Conservation (phyloP, 352 stramenopile species). For the Phytopythium montanum region DNA sequence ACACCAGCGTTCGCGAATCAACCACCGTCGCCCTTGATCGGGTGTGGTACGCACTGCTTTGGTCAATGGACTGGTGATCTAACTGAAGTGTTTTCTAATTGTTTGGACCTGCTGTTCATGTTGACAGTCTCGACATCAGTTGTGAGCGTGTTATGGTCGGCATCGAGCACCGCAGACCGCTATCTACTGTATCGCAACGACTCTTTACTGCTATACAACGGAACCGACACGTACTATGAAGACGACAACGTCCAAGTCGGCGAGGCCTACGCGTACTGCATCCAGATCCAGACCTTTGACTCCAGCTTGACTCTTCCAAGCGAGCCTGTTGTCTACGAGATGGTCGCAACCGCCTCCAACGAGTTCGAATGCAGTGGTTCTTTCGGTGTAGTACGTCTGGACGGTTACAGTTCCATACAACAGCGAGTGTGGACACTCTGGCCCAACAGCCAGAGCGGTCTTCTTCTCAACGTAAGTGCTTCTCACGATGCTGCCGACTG, state of each 20-base stretch:
- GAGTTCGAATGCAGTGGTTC: conserved; percentile 27
- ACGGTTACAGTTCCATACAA: conserved; percentile 33
- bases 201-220: conserved; percentile 17
- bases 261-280: conserved; percentile 36
- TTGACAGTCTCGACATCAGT: conserved; percentile 24
- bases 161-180: conserved; percentile 1
- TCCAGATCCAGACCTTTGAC: conserved; percentile 20
- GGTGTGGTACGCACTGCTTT: conserved; percentile 38
- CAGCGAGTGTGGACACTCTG: conserved; percentile 38
- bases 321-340: conserved; percentile 23
- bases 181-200: conserved; percentile 44
- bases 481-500: no score
- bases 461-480: conserved; percentile 34
- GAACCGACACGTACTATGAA: conserved; percentile 28
- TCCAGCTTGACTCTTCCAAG: conserved; percentile 20
- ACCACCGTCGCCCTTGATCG: conserved; percentile 34
- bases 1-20: conserved; percentile 31
- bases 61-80: not conserved
- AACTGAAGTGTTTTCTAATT: no score
- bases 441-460: conserved; percentile 11
- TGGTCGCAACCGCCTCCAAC: conserved; percentile 3
- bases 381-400: conserved; percentile 30
- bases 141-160: conserved; percentile 3
- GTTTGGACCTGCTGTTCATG: no score
- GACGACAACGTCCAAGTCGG: conserved; percentile 24